Conservation (phyloP, 2,329 filamentous ascomycete species). For the Alternaria dauci region DNA sequence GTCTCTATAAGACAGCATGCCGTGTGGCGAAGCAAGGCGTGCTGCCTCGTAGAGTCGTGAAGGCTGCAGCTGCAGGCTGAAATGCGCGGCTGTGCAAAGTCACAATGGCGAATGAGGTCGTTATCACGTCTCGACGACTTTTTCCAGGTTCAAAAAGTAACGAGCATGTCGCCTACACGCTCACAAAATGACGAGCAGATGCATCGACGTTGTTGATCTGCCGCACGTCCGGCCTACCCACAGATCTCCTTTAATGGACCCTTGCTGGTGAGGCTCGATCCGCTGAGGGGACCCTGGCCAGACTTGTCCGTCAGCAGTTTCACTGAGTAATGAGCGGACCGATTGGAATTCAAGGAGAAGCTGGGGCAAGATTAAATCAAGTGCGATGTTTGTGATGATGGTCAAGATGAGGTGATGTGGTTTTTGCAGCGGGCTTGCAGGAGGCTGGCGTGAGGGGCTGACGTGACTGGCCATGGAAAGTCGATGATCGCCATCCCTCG, state of each 20-base stretch:
- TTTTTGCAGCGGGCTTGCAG: not conserved
- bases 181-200: not conserved
- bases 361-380: not conserved
- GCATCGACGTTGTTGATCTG: not conserved
- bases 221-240: not conserved
- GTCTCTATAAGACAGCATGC: not conserved
- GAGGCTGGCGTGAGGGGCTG: not conserved
- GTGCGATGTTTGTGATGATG: not conserved
- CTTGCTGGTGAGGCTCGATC: slow-evolving; percentile 3
- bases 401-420: not conserved
- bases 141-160: not conserved
- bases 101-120: not conserved
- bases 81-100: not conserved
- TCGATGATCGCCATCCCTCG: slow-evolving; percentile 5
- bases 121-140: not conserved
- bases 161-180: not conserved
- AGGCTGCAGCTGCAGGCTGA: not conserved
- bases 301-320: slow-evolving; percentile 7
- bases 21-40: not conserved
- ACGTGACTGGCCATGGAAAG: not conserved
- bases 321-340: slow-evolving; percentile 4
- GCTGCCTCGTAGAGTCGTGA: not conserved
- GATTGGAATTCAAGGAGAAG: not conserved
- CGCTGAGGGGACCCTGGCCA: slow-evolving; percentile 7
- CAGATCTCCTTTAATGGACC: slow-evolving; percentile 6